A percentile compares a stretch with the other conserved stretches of the same genome.
Conservation (phyloP, 2,329 filamentous ascomycete species). For the Colletotrichum sp. region DNA sequence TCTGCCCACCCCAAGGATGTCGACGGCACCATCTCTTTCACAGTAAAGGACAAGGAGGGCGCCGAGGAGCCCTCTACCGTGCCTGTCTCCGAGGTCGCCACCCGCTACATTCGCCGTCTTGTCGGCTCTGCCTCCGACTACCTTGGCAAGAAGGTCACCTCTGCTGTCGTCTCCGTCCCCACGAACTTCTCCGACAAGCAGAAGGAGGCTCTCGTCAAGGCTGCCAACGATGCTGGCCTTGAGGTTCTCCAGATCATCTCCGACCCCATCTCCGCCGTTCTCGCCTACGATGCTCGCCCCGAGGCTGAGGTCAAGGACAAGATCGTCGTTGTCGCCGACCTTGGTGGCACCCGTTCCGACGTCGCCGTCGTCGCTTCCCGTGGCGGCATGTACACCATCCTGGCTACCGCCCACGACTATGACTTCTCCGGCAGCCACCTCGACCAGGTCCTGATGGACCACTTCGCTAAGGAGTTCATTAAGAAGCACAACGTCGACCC, state of each 20-base stretch:
- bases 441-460: slow-evolving; percentile 90
- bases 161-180: slow-evolving; percentile 92
- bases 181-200: slow-evolving; percentile 92
- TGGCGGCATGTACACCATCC: slow-evolving; percentile 94
- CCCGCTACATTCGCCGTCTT: slow-evolving; percentile 83
- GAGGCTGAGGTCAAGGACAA: slow-evolving; percentile 82
- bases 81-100: slow-evolving; percentile 80
- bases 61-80: slow-evolving; percentile 71
- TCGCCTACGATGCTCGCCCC: slow-evolving; percentile 89
- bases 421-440: slow-evolving; percentile 86
- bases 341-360: slow-evolving; percentile 92
- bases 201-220: slow-evolving; percentile 77
- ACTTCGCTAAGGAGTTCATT: slow-evolving; percentile 98
- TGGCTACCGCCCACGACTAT: slow-evolving; percentile 95
- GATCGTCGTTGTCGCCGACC: slow-evolving; percentile 87
- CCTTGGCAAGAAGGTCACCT: slow-evolving; percentile 89
- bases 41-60: slow-evolving; percentile 75
- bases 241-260: slow-evolving; percentile 93
- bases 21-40: slow-evolving; percentile 77
- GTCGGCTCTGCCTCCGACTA: slow-evolving; percentile 87
- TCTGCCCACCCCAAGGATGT: slow-evolving; percentile 86
- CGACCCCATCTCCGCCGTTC: slow-evolving; percentile 86
- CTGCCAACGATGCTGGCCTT: slow-evolving; percentile 80
- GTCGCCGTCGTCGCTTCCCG: slow-evolving; percentile 89
- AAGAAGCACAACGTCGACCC: slow-evolving; percentile 96